These are phyloP conservation scores for Fragaria nilgerrensis DNA, from an alignment of 306 rosid genomes.

Conservation along the genomic window DNA sequence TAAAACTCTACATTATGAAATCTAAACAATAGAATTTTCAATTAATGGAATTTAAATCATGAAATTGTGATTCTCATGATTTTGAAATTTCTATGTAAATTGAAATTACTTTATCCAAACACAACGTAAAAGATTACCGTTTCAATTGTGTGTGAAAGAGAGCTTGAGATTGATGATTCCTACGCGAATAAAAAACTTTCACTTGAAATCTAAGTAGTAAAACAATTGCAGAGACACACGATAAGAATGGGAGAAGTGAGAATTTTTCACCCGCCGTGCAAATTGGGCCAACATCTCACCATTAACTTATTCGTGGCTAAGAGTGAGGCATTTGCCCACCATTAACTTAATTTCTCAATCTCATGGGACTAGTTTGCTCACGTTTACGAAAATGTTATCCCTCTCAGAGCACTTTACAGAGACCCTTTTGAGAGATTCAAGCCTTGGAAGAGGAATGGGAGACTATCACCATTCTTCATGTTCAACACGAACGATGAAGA, in stretches of 20 bases:
- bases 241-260: neutral
- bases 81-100: too few species aligned
- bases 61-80: too few species aligned
- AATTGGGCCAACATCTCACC: neutral
- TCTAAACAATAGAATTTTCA: too few species aligned
- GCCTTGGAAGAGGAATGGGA: constrained; percentile 22
- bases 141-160: too few species aligned
- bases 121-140: too few species aligned
- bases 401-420: constrained; percentile 24
- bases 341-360: constrained; percentile 25
- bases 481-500: constrained; percentile 26
- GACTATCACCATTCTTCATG: constrained; percentile 34
- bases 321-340: neutral
- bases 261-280: neutral
- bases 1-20: too few species aligned
- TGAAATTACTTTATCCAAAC: too few species aligned
- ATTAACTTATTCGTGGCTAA: neutral
- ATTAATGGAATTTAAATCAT: too few species aligned
- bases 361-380: constrained; percentile 54
- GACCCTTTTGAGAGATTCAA: constrained; percentile 42
- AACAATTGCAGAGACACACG: neutral
- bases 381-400: constrained; percentile 35
- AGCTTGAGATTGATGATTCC: too few species aligned
- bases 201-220: too few species aligned
- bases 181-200: too few species aligned